These are phyloP conservation scores for Teratosphaeria gauchensis DNA, from an alignment of 2,329 filamentous ascomycete species.

Conservation along the genomic window DNA sequence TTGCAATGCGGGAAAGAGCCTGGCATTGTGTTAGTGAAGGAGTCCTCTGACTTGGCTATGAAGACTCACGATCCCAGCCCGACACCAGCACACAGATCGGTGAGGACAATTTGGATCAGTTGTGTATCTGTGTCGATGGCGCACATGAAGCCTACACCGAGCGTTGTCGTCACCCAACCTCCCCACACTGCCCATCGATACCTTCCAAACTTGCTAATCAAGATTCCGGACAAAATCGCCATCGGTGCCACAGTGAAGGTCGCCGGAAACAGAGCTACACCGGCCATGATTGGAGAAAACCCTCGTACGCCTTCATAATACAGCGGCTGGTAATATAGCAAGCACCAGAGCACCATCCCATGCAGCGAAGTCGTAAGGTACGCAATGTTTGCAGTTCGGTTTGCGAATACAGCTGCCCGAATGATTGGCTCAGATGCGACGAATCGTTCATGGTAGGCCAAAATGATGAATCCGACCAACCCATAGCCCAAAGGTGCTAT, in stretches of 20 bases:
- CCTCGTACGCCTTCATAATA: constrained; percentile 51
- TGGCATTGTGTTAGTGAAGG: constrained; percentile 24
- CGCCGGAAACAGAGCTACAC: constrained; percentile 30
- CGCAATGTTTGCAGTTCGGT: constrained; percentile 40
- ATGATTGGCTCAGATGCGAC: constrained; percentile 51
- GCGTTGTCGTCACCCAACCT: constrained; percentile 52
- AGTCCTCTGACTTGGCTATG: neutral
- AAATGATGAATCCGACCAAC: constrained; percentile 43
- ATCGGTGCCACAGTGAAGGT: constrained; percentile 53
- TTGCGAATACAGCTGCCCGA: constrained; percentile 45
- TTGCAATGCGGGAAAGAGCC: constrained; percentile 51
- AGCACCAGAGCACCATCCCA: constrained; percentile 49
- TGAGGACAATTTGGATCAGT: constrained; percentile 43
- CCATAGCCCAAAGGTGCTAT: constrained; percentile 26
- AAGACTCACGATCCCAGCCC: constrained; percentile 42
- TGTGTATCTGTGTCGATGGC: constrained; percentile 42
- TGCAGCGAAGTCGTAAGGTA: constrained; percentile 50
- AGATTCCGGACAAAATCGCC: constrained; percentile 45
- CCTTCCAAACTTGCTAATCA: constrained; percentile 46
- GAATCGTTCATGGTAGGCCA: constrained; percentile 34
- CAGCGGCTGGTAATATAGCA: constrained; percentile 52
- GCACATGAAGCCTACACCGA: constrained; percentile 49
- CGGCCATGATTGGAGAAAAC: constrained; percentile 37
- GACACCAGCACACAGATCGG: constrained; percentile 52
- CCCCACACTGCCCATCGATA: constrained; percentile 53